Evolutionary conservation across 495 filamentous ascomycete species (phyloP).

Genomic region (Talaromyces proteolyticus): DNA sequence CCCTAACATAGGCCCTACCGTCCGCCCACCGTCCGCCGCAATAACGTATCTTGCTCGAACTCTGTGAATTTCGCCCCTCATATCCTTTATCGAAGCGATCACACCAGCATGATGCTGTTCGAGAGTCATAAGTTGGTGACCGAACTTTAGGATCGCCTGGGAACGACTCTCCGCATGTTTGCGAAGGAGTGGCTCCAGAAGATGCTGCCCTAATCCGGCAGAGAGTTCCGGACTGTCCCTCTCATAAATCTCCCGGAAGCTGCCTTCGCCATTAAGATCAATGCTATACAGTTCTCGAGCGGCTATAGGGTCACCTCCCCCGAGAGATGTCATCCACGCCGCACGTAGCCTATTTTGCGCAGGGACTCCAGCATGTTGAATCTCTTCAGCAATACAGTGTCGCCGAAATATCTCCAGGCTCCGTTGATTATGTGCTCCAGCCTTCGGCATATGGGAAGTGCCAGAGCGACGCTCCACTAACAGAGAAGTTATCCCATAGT

Average conservation of each 20-base stretch:
- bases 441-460: conserved; percentile 8
- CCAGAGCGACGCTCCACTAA: conserved; percentile 8
- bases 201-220: neutral
- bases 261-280: neutral
- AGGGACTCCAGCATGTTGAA: conserved; percentile 4
- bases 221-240: neutral
- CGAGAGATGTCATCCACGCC: neutral
- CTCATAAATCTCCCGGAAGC: neutral
- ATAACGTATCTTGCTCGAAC: conserved; percentile 8
- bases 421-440: conserved; percentile 11
- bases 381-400: conserved; percentile 8
- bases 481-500: conserved; percentile 5
- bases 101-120: neutral
- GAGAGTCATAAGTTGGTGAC: neutral
- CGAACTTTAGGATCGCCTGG: neutral
- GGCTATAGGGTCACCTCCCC: neutral
- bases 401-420: conserved; percentile 13
- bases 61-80: neutral
- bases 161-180: neutral
- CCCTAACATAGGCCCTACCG: conserved; percentile 9
- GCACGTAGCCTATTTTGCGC: neutral
- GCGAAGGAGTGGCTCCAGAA: neutral
- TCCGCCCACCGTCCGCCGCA: conserved; percentile 6
- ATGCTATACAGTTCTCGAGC: neutral
- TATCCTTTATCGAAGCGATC: neutral